phyloP scores from a whole-genome alignment of 2,329 filamentous ascomycete species.

The Didymella pomorum region DNA sequence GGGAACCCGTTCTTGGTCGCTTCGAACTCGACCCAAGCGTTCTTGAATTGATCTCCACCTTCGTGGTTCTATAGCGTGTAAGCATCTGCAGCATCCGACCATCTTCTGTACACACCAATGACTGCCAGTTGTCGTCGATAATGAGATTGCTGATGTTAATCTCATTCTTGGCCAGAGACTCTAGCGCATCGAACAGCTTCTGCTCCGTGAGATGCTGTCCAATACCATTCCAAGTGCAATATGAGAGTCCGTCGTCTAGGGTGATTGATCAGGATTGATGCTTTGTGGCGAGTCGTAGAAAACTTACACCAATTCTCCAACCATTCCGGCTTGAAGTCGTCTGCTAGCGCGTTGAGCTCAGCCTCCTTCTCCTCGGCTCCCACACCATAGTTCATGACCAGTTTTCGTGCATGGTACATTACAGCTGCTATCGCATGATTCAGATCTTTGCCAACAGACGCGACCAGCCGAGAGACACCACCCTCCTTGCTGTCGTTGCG shows the following conservation, averaged over 20 bases:
- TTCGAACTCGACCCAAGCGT: conserved; percentile 80
- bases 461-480: conserved; percentile 69
- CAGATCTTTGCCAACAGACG: conserved; percentile 75
- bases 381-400: conserved; percentile 61
- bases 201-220: conserved; percentile 83
- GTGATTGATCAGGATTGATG: background rate
- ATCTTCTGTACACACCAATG: conserved; percentile 23
- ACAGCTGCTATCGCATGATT: conserved; percentile 80
- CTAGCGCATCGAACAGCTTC: conserved; percentile 78
- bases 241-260: conserved; percentile 80
- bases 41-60: conserved; percentile 54
- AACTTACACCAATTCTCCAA: conserved; percentile 75
- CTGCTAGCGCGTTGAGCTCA: conserved; percentile 58
- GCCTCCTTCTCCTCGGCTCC: conserved; percentile 55
- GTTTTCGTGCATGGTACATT: conserved; percentile 84
- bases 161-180: conserved; percentile 71
- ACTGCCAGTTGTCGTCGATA: conserved; percentile 91
- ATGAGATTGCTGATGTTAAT: conserved; percentile 86
- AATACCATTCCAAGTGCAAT: conserved; percentile 96
- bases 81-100: background rate
- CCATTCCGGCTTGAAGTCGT: conserved; percentile 70
- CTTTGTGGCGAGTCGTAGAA: background rate
- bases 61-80: conserved; percentile 48
- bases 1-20: conserved; percentile 83
- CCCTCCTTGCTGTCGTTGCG: conserved; percentile 71